Conservation (phyloP, 768 basidiomycete species). For the Boletus sp. region DNA sequence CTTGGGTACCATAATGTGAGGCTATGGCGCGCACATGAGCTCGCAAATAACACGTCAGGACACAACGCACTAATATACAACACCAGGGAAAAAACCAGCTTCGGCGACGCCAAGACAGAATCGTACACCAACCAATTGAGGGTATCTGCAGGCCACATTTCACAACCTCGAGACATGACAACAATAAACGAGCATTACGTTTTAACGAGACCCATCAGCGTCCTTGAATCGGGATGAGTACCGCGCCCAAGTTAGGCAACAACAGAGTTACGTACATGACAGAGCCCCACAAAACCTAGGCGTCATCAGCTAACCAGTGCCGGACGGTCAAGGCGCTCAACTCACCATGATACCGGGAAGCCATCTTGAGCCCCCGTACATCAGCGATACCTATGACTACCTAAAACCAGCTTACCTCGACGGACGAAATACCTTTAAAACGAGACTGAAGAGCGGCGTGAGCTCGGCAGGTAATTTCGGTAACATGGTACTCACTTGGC, state of each 20-base stretch:
- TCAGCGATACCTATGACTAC: background rate
- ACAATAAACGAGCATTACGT: slow-evolving; percentile 35
- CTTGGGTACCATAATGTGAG: slow-evolving; percentile 70
- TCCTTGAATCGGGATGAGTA: slow-evolving; percentile 35
- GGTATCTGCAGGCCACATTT: slow-evolving; percentile 42
- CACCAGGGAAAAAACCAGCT: slow-evolving; percentile 70
- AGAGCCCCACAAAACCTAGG: slow-evolving; percentile 61
- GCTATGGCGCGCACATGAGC: slow-evolving; percentile 26
- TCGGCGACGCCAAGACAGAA: slow-evolving; percentile 63
- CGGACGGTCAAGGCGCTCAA: background rate
- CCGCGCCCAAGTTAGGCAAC: background rate
- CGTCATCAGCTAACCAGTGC: background rate
- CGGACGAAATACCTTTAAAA: slow-evolving; percentile 61
- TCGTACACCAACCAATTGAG: slow-evolving; percentile 55
- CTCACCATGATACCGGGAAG: slow-evolving; percentile 61
- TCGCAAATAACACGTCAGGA: too few relatives aligned
- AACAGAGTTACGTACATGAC: slow-evolving; percentile 43
- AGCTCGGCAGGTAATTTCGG: background rate
- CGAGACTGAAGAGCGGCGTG: slow-evolving; percentile 17
- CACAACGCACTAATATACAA: slow-evolving; percentile 60
- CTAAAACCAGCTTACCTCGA: slow-evolving; percentile 42
- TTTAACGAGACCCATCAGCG: slow-evolving; percentile 64
- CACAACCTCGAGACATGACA: background rate
- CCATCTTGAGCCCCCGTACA: slow-evolving; percentile 40
- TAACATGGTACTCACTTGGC: slow-evolving; percentile 46